phyloP scores from a whole-genome alignment of 345 rosid genomes.

The Euphorbia pulcherrima region DNA sequence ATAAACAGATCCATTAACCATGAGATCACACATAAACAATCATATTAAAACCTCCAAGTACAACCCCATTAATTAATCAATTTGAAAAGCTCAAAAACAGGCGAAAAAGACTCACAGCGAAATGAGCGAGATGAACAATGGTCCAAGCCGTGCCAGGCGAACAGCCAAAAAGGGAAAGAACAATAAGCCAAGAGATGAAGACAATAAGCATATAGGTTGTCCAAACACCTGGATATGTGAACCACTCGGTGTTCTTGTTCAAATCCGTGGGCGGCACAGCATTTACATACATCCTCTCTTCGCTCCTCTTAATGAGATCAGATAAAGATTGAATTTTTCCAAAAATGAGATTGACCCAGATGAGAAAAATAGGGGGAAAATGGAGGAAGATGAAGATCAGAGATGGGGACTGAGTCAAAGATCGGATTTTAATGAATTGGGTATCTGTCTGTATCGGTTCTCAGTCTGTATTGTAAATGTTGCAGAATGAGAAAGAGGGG shows the following conservation, averaged over 20 bases:
- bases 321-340: neutral
- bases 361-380: neutral
- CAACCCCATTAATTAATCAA: too few species aligned
- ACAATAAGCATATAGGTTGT: conserved; percentile 62
- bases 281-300: conserved; percentile 47
- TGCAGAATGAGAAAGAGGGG: neutral
- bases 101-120: conserved; percentile 35
- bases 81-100: neutral
- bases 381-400: neutral
- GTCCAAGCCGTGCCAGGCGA: conserved; percentile 88
- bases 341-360: neutral
- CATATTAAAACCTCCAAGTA: too few species aligned
- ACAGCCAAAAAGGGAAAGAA: conserved; percentile 56
- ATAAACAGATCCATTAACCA: conserved; percentile 6
- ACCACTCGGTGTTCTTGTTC: conserved; percentile 86
- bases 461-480: neutral
- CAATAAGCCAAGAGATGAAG: conserved; percentile 68
- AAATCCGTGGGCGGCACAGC: conserved; percentile 72
- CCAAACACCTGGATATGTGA: conserved; percentile 85
- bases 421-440: neutral
- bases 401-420: conserved; percentile 10
- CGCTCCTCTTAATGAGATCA: neutral
- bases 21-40: neutral
- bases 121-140: conserved; percentile 67
- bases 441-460: neutral